Conservation (phyloP, 2,329 filamentous ascomycete genomes). For the Colletotrichum sp. region DNA sequence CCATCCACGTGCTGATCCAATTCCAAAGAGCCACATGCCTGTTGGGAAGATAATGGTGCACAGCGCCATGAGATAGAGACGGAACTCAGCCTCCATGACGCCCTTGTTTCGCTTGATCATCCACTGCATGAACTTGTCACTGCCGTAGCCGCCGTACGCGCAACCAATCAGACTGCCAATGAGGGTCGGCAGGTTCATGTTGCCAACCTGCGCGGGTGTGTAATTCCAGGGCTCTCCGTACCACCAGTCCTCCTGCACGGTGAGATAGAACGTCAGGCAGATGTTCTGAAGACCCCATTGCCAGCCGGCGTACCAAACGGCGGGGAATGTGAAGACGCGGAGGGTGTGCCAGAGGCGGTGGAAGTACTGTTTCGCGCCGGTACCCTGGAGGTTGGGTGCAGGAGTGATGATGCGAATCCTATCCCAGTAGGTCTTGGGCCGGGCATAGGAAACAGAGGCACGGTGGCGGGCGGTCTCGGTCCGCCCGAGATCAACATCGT, state of each 20-base stretch:
- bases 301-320: conserved; percentile 60
- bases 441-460: conserved; percentile 27
- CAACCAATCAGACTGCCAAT: conserved; percentile 61
- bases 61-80: conserved; percentile 55
- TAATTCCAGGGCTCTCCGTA: conserved; percentile 60
- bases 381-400: conserved; percentile 56
- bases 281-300: conserved; percentile 67
- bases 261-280: conserved; percentile 65
- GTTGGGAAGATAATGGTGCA: conserved; percentile 54
- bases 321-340: conserved; percentile 62
- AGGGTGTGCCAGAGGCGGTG: conserved; percentile 58
- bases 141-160: conserved; percentile 62
- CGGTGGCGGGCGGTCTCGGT: conserved; percentile 23
- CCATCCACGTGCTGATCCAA: conserved; percentile 56
- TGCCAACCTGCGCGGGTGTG: conserved; percentile 54
- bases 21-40: conserved; percentile 58
- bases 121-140: conserved; percentile 60
- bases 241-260: conserved; percentile 62
- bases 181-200: conserved; percentile 63
- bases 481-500: conserved; percentile 11
- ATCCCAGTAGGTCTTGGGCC: conserved; percentile 56
- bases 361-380: conserved; percentile 59
- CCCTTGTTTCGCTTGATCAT: conserved; percentile 58
- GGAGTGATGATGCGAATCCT: conserved; percentile 62
- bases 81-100: conserved; percentile 60